Conservation (phyloP, 2,329 filamentous ascomycete genomes). For the Fusarium sp. region DNA sequence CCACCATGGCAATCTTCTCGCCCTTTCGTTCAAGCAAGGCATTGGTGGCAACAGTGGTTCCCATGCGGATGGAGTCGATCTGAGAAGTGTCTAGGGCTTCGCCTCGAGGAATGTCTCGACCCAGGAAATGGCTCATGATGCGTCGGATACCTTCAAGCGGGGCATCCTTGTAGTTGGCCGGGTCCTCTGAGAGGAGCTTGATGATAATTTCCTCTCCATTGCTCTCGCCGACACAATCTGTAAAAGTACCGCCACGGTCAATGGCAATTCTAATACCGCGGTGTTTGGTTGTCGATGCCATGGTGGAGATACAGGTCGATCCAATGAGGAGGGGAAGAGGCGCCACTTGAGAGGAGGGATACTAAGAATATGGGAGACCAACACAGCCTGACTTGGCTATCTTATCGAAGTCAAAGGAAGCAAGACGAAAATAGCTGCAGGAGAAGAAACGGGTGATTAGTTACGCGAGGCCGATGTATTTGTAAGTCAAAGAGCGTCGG, state of each 20-base stretch:
- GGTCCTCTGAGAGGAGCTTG: conserved; percentile 89
- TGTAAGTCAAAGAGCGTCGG: conserved; percentile 16
- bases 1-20: conserved; percentile 84
- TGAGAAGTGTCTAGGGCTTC: conserved; percentile 79
- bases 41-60: conserved; percentile 93
- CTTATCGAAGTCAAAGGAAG: not conserved
- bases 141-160: conserved; percentile 90
- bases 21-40: conserved; percentile 89
- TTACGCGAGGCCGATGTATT: conserved; percentile 4
- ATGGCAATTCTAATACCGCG: conserved; percentile 79
- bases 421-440: not conserved
- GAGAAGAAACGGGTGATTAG: conserved; percentile 2
- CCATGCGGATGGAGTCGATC: conserved; percentile 94
- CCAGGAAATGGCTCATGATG: conserved; percentile 79
- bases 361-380: not conserved
- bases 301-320: conserved; percentile 34
- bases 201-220: conserved; percentile 80
- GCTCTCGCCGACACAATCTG: conserved; percentile 88
- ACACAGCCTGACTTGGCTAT: not conserved
- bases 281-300: conserved; percentile 49
- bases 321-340: conserved; percentile 24
- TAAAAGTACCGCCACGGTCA: conserved; percentile 86
- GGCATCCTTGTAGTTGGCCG: conserved; percentile 87
- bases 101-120: conserved; percentile 78
- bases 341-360: conserved; percentile 1